A percentile compares a stretch with the other conserved stretches of the same genome.
phyloP scores from a whole-genome alignment of 768 basidiomycete genomes.

The Suillus brevipes region DNA sequence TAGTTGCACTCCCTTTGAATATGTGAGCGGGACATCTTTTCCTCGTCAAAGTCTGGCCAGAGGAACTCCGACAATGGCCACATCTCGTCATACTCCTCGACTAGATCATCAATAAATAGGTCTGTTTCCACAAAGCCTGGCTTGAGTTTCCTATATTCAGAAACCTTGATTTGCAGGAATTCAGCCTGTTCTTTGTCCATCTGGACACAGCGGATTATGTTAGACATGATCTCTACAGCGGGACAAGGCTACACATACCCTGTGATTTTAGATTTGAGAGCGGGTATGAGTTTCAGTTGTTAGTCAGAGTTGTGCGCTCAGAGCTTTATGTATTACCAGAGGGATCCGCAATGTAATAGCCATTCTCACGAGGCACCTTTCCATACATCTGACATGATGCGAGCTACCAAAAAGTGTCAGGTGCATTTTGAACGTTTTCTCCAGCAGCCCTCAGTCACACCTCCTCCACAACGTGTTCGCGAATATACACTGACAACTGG shows the following conservation, averaged over 20 bases:
- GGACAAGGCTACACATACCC: not conserved
- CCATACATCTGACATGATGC: not conserved
- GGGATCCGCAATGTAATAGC: not conserved
- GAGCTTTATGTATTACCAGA: not conserved
- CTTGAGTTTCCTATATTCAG: not conserved
- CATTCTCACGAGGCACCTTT: not conserved
- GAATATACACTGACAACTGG: not conserved
- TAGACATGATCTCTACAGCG: not conserved
- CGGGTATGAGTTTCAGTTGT: not conserved
- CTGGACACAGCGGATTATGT: not conserved
- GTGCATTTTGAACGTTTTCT: not conserved
- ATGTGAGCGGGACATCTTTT: not conserved
- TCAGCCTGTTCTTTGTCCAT: not conserved
- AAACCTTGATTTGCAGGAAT: not conserved
- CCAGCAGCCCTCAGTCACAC: not conserved
- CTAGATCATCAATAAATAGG: not conserved
- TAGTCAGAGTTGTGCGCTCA: not conserved
- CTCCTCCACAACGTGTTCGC: not conserved
- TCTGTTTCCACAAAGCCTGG: not conserved
- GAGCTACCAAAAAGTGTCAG: not conserved
- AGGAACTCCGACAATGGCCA: not conserved
- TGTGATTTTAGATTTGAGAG: not conserved
- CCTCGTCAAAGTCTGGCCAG: not conserved
- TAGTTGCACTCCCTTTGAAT: not conserved
- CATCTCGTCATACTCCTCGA: not conserved